Base-by-base conservation (phyloP, 805 yeast genomes). In the Yamadazyma endophytica region DNA sequence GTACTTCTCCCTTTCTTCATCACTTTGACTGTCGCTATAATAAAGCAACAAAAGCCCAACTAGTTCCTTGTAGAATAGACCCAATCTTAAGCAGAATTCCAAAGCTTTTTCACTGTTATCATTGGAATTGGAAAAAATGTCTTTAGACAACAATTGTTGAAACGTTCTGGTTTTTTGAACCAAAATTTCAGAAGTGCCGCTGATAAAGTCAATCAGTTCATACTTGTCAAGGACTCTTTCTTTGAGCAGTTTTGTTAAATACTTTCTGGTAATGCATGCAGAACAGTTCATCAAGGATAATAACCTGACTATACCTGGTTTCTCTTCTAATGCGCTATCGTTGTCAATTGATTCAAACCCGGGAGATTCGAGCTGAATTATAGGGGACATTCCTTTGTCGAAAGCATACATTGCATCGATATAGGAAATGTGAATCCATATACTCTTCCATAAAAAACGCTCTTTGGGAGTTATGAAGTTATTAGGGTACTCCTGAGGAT, bases 61-160 rank as follows among this genome's bases (percentile, higher is more conserved):
- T 11, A 15, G 18, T 16, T 29, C 26, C 24, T 29, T 23, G 15
- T 22, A 17, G 17, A 9, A 11, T n/a, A 31, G 19, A 20, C 21
- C 30, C 19, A 31, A 17, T 31, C 34, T 25, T 6, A 31, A 12
- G 8, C 19, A n/a, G 13, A 31, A 25, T 14, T 31, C 34, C 20
- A 11, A 13, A 5, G 24, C 6, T 21, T 18, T 25, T 18, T 31
- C 33, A 23, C 17, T 15, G n/a, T n/a, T n/a, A n/a, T n/a, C n/a
- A n/a, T n/a, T n/a, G n/a, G n/a, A n/a, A n/a, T n/a, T n/a, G n/a
- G n/a, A n/a, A n/a, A n/a, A n/a, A n/a, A n/a, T n/a, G n/a, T n/a
- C n/a, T n/a, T n/a, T n/a, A n/a, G n/a, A n/a, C n/a, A n/a, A n/a
- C n/a, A n/a, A n/a, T n/a, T n/a, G n/a, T n/a, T n/a, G n/a, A n/a